Evolutionary conservation across 805 yeast genomes (phyloP).

Genomic region (Candida glaebosa): DNA sequence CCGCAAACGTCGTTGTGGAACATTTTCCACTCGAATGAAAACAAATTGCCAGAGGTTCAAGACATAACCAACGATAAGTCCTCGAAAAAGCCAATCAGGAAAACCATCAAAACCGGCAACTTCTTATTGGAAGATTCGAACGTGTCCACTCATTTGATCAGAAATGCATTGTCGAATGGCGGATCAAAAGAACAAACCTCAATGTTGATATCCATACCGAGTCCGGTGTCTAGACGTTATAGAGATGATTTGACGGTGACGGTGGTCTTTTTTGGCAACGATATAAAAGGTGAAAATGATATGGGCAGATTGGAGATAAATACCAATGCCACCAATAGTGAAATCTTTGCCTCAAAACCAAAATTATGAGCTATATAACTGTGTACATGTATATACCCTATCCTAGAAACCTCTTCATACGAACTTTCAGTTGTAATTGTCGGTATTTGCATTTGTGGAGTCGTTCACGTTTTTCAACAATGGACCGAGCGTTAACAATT

Average conservation of each 20-base stretch:
- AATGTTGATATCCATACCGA: conserved; percentile 84
- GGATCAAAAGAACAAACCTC: conserved; percentile 86
- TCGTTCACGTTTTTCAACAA: neutral
- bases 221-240: conserved; percentile 86
- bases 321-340: conserved; percentile 57
- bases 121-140: conserved; percentile 77
- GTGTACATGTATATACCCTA: neutral
- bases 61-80: conserved; percentile 59
- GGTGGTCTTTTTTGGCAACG: conserved; percentile 85
- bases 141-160: conserved; percentile 86
- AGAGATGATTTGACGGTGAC: conserved; percentile 96
- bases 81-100: conserved; percentile 75
- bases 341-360: conserved; percentile 42
- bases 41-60: conserved; percentile 57
- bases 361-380: conserved; percentile 32
- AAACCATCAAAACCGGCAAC: conserved; percentile 34
- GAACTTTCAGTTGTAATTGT: neutral
- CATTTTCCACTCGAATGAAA: conserved; percentile 37
- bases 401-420: neutral
- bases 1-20: conserved; percentile 49
- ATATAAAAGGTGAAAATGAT: conserved; percentile 32
- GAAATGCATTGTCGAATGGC: conserved; percentile 87
- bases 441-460: neutral
- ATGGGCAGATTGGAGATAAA: conserved; percentile 54
- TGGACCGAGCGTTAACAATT: conserved; percentile 2